Conservation (phyloP, 2,329 filamentous ascomycete genomes). For the Parascedosporium putredinis region DNA sequence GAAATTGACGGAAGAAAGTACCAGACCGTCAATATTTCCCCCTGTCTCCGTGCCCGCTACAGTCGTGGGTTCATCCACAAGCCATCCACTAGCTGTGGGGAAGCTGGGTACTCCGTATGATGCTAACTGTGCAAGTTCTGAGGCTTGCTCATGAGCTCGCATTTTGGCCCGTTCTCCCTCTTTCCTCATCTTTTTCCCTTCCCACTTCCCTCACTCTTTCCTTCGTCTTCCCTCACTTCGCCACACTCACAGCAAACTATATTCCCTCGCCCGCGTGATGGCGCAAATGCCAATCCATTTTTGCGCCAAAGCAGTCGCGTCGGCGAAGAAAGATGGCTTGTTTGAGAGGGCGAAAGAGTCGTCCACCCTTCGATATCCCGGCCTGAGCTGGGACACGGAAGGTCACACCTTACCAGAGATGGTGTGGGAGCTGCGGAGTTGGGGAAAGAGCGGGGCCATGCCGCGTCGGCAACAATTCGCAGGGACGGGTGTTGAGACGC, state of each 20-base stretch:
- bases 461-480: constrained; percentile 2
- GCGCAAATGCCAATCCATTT: too few species aligned
- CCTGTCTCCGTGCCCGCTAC: not conserved
- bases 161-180: too few species aligned
- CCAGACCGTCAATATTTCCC: not conserved
- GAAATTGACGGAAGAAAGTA: not conserved
- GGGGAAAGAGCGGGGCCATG: constrained; percentile 2
- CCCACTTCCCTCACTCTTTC: too few species aligned
- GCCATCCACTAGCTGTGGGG: not conserved
- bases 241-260: too few species aligned
- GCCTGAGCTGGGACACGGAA: not conserved
- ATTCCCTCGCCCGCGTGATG: too few species aligned
- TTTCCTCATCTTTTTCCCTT: too few species aligned
- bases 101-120: not conserved
- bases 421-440: constrained; percentile 6
- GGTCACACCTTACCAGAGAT: not conserved
- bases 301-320: too few species aligned
- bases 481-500: constrained; percentile 4
- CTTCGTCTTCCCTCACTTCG: too few species aligned
- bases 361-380: not conserved
- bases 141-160: too few species aligned
- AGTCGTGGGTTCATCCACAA: not conserved
- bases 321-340: too few species aligned
- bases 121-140: not conserved
- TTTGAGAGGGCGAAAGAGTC: too few species aligned